These are phyloP conservation scores for Globisporangium nodosum DNA, from an alignment of 352 stramenopile genomes.

Conservation along the genomic window DNA sequence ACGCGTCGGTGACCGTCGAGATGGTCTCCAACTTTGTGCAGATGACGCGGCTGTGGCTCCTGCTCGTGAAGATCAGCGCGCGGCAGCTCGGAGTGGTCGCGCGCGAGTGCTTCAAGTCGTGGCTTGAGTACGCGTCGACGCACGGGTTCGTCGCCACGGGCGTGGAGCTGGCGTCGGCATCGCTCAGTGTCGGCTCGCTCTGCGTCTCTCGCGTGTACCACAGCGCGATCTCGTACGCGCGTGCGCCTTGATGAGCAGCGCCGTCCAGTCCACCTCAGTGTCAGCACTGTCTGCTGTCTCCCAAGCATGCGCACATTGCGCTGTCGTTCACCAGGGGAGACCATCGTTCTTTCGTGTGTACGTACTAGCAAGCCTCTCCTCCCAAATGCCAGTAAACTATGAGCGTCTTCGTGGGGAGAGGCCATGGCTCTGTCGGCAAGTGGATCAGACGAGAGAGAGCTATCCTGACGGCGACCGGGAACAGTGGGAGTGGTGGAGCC, in stretches of 20 bases:
- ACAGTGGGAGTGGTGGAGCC: no score
- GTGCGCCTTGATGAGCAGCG: constrained; percentile 1
- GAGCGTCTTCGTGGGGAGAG: background rate
- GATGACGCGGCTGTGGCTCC: constrained; percentile 77
- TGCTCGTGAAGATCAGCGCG: constrained; percentile 72
- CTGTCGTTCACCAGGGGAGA: background rate
- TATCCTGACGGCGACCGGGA: no score
- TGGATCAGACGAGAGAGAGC: no score
- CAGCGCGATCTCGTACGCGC: constrained; percentile 31
- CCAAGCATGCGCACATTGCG: background rate
- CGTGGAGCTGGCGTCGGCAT: constrained; percentile 57
- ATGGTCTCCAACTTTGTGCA: constrained; percentile 71
- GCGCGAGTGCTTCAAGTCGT: constrained; percentile 60
- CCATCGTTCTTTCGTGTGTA: background rate
- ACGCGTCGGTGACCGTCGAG: constrained; percentile 59
- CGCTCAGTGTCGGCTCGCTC: constrained; percentile 60
- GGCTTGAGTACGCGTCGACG: constrained; percentile 59
- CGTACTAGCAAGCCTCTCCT: background rate
- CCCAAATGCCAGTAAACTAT: background rate
- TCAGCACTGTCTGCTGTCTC: background rate
- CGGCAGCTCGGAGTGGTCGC: constrained; percentile 62
- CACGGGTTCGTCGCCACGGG: constrained; percentile 68
- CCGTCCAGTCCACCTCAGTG: background rate
- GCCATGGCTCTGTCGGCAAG: no score
- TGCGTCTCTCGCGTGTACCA: constrained; percentile 57